Percentiles rank a stretch among this genome's conserved stretches.
Conservation (phyloP, 129 eudicot genomes). For the Dittrichia graveolens region DNA sequence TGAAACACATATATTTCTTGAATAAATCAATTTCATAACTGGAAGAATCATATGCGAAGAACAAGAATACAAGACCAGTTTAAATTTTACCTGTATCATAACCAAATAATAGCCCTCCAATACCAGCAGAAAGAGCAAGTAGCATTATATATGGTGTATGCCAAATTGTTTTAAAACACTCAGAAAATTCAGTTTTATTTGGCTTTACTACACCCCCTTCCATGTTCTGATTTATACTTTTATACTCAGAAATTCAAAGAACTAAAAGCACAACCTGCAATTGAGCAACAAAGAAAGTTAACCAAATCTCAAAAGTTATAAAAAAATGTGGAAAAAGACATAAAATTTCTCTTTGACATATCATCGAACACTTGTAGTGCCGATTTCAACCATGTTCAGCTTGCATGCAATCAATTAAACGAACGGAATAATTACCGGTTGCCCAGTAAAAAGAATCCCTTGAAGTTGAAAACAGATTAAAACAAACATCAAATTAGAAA, state of each 20-base stretch:
- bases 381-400: too few relatives aligned
- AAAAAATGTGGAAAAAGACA: too few relatives aligned
- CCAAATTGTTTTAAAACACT: conserved; percentile 56
- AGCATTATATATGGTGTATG: conserved; percentile 73
- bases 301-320: background rate
- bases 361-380: too few relatives aligned
- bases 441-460: too few relatives aligned
- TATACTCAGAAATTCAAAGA: background rate
- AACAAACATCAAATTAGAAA: background rate
- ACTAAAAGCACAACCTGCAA: conserved; percentile 21
- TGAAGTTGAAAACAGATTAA: background rate
- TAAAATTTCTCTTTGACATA: too few relatives aligned
- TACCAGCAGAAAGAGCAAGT: conserved; percentile 83
- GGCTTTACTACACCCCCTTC: conserved; percentile 57
- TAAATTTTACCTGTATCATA: conserved; percentile 66
- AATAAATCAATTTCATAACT: too few relatives aligned
- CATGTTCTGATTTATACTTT: conserved; percentile 32
- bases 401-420: too few relatives aligned
- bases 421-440: too few relatives aligned
- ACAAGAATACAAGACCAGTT: too few relatives aligned
- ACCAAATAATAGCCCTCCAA: conserved; percentile 86
- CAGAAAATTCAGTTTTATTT: conserved; percentile 61
- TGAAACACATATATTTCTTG: too few relatives aligned
- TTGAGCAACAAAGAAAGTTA: background rate
- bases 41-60: too few relatives aligned